Base-by-base conservation (phyloP, 1,284 basidiomycete genomes). In the Pseudozyma sp. region DNA sequence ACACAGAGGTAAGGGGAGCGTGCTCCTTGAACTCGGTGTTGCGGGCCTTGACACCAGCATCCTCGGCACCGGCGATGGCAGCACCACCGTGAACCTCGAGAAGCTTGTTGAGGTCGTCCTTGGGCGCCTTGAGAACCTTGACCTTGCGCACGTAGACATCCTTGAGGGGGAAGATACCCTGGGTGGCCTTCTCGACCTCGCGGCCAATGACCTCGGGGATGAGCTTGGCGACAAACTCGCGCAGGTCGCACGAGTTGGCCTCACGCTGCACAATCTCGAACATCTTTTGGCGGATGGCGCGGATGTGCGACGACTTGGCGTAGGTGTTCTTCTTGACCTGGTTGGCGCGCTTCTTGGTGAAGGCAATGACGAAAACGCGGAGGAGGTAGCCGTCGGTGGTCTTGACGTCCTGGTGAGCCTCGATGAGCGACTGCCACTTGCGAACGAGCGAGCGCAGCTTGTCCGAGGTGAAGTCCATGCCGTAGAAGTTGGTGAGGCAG, bases 381-480 rank as follows among this genome's bases (percentile, higher is more conserved):
- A 99, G 89, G 84, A 98, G 92, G 90, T 99, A 99, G 67, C 97
- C 97, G 87, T 99, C 97, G 80, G 95, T 97, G 77, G 97, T 99
- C 89, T 94, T 95, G 84, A 99, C 94, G 86, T 99, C 97, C 86
- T 97, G 93, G 86, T 95, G 92, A 57, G 96, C 96, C 89, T 99
- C 96, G 84, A 99, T 95, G 84, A 99, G 92, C 42, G 94, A 91
- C 88, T 99, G 97, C 97, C 97, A 99, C 88, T 99, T 99, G 87
- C 96, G 94, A 82, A 99, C 97, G 84, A 99, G 94, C 64, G 97
- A 99, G 77, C 97, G 94, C 80, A 99, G 91, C 88, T 99, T 99
- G 91, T 99, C 97, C 76, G 94, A 97, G 76, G 97, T 99, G 89
- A 99, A 98, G 89, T 97, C 94, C 97, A 99, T 99, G 86, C 96